Evolutionary conservation across 805 yeast species (phyloP).

Genomic region (Candida awuae): DNA sequence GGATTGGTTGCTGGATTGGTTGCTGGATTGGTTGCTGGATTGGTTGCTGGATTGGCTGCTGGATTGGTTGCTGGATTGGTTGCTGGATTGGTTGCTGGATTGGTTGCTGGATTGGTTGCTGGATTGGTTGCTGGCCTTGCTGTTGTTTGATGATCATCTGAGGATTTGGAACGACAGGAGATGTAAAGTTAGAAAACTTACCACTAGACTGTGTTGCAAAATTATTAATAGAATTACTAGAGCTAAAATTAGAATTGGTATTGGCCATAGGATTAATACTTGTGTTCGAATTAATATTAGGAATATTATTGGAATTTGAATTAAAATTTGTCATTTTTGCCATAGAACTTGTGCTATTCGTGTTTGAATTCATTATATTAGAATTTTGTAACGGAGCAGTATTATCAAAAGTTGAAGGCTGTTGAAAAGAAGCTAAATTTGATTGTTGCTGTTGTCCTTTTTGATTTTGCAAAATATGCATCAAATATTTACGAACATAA

Average conservation of each 20-base stretch:
- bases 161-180: neutral
- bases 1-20: neutral
- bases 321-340: too few species aligned
- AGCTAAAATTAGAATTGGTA: too few species aligned
- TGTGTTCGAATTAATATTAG: too few species aligned
- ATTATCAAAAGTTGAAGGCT: too few species aligned
- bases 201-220: neutral
- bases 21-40: neutral
- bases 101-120: neutral
- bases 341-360: too few species aligned
- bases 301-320: too few species aligned
- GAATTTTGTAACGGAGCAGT: too few species aligned
- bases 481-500: conserved; percentile 28
- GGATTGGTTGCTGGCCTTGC: conserved; percentile 9
- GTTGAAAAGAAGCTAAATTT: too few species aligned
- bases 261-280: too few species aligned
- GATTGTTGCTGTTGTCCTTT: neutral
- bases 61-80: neutral
- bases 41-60: neutral
- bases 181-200: neutral
- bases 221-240: too few species aligned
- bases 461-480: conserved; percentile 22
- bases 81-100: neutral
- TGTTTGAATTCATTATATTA: too few species aligned
- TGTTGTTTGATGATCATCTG: conserved; percentile 9